Evolutionary conservation across 352 stramenopile species (phyloP), one percentile per base, ranked within the genome.

Genomic region (Phytophthora cryptogea): DNA sequence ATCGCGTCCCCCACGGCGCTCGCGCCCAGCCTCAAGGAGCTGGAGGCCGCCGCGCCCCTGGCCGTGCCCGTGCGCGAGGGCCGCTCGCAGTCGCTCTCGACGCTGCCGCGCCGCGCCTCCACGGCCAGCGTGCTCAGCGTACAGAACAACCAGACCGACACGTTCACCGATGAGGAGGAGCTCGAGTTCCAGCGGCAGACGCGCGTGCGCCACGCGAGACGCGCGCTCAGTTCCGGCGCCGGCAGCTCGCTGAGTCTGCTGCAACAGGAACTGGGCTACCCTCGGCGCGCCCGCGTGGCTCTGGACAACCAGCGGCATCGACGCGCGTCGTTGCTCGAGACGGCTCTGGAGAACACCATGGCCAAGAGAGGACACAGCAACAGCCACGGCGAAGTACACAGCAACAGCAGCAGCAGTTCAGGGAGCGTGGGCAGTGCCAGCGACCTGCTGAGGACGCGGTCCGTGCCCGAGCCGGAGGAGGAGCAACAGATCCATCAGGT

Each of bases 251-350:
- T 84, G 23, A 91, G 82, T 56, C 65, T 91, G 28, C 50, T 92
- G 32, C 82, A 92, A 40, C 59, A 89, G 42, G 82, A 92, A 61
- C 82, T 92, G 16, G 82, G 82, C n/a, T 92, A 92, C 59, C 80
- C 82, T 8, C 60, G 69, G 8, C 52, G 68, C 13, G 49, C 51
- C 1, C 52, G 57, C 5, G 27, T 62, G 37, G 30, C 52, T 9
- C 0, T 27, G 14, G 41, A 70, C 39, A 7, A 53, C 26, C 51
- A 80, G 41, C 70, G 56, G 20, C 65, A 69, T 49, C 74, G 72
- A 44, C 70, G 67, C 16, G 65, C 65, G 0, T 82, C 71, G 2
- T 63, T 80, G 27, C 30, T 79, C 1, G 63, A 83, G 56, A 85
- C 57, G 8, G 43, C 61, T 0, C 7, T 72, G 28, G 61, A 70